Evolutionary conservation across 352 stramenopile species (phyloP), one percentile per base, ranked within the genome.

Genomic region (Phytophthora sp.): DNA sequence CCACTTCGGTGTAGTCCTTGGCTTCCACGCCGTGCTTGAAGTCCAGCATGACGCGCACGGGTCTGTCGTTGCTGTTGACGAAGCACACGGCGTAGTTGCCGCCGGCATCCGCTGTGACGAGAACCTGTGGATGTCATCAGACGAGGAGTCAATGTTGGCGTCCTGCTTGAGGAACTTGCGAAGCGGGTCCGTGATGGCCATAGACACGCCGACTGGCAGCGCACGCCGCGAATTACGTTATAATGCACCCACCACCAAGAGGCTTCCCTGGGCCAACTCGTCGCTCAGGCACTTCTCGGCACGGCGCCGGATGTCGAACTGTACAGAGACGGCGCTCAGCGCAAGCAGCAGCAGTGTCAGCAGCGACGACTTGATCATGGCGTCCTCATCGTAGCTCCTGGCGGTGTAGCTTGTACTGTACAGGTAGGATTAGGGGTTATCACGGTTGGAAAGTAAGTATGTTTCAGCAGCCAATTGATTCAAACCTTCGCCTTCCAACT

Each of bases 1-100:
- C 89, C 27, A 95, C 84, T 55, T 95, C 88, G 27, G 86, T 86
- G 76, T 95, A 95, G 65, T 96, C 89, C 71, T 95, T 95, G 50
- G 89, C 87, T 57, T 95, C 86, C 20, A 95, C 86, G 38, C 89
- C 89, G 71, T 93, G 82, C 69, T 94, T 94, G 63, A 95, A 94
- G 62, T 95, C 86, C 35, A 96, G 73, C 80, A 88, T 81, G n/a
- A 93, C 74, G 47, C 88, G 89, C 62, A 76, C 74, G 11, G 74
- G 59, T 57, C 77, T 88, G 61, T 92, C 82, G 69, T 94, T 91
- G 58, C 58, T 74, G 74, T 96, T 96, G 59, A 80, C 79, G 55
- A 96, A 94, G 73, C 88, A 96, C 58, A 93, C 85, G 33, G 76
- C 66, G 66, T 92, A 93, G 65, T 73, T 91, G 23, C 87, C 87